These are phyloP conservation scores for Fusarium sp. DNA, from an alignment of 2,329 filamentous ascomycete genomes.

Conservation along the genomic window DNA sequence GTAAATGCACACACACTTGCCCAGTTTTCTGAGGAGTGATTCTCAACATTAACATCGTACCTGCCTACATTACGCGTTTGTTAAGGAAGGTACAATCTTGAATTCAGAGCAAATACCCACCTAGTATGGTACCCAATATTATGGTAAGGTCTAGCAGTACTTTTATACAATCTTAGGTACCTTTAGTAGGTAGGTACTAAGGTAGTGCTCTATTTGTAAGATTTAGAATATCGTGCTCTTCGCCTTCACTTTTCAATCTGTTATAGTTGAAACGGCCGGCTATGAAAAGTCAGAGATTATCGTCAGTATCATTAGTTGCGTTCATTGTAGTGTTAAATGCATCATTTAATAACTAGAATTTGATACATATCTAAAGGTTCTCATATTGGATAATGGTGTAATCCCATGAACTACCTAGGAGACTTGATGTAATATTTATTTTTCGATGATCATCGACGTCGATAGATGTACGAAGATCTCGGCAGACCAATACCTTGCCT, in stretches of 20 bases:
- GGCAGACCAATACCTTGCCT: neutral
- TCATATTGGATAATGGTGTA: neutral
- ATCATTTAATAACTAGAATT: neutral
- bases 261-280: neutral
- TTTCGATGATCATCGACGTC: neutral
- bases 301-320: neutral
- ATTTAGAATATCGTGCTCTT: neutral
- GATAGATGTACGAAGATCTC: neutral
- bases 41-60: too few relatives aligned
- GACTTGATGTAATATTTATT: neutral
- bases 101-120: neutral
- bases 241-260: neutral
- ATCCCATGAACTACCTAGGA: neutral
- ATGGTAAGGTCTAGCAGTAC: neutral
- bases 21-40: neutral
- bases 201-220: too few relatives aligned
- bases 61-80: neutral
- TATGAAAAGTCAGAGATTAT: too few relatives aligned
- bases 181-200: too few relatives aligned
- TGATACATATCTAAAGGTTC: neutral
- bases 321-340: neutral
- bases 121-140: neutral
- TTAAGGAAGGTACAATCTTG: neutral
- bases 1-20: neutral
- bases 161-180: neutral